Evolutionary conservation across 2,329 filamentous ascomycete genomes (phyloP), one percentile per base, ranked within the genome.

Genomic region (Fusarium hainanense): DNA sequence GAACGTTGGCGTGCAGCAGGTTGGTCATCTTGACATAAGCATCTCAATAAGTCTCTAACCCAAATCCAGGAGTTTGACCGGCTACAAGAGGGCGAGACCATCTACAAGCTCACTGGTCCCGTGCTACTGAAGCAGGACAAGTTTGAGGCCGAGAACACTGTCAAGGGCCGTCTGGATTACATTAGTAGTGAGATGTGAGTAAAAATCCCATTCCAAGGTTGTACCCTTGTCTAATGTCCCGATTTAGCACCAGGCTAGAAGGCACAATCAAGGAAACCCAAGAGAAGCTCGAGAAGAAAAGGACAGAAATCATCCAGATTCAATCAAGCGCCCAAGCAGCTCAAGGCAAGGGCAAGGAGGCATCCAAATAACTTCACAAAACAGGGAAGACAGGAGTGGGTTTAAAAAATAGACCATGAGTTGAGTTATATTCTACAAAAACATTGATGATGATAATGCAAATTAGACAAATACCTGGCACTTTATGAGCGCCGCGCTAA

Each of bases 101-200:
- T 99, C 80, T 99, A 97, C 88, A 99, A 98, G 82, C 89, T 98
- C 43, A 90, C 97, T 48, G 96, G 96, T 0, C 96, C 96, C 0
- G 93, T 98, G 9, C 83, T 99, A 40, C 81, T 99, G 76, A 98
- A 98, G 85, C 96, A 99, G 81, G 96, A 98, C 61, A 94, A 93
- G 80, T 83, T 89, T 3, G 96, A 99, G 79, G 96, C 96, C 0
- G 90, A 94, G 70, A 92, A 93, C 85, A 94, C 94, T 0, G 96
- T 99, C 20, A 93, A 97, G 74, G 93, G 93, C 21, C 89, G 96
- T 25, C 80, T 99, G 52, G 94, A 97, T 71, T 98, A 95, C 77
- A 99, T 99, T 71, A 88, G 90, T 71, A 93, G 95, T 76, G 95
- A 99, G 78, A 96, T 98, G 94, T 97, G 79, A 79, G 90, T 78